A percentile compares a stretch with the other conserved stretches of the same genome.
phyloP scores from a whole-genome alignment of 2,329 filamentous ascomycete genomes.

The Penicillium olsonii region DNA sequence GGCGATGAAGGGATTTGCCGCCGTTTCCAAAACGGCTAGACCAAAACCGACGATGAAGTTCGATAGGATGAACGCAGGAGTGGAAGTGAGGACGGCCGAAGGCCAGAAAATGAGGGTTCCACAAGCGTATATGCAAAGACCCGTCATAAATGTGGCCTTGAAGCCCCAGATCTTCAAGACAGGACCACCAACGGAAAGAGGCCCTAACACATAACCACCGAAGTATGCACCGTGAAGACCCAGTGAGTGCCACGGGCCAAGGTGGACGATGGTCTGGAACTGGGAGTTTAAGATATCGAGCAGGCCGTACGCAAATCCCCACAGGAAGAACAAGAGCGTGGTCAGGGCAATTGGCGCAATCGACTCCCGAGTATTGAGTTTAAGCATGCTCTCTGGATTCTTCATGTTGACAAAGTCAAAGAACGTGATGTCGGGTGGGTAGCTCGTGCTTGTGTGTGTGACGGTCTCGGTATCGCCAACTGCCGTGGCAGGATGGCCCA shows the following conservation, averaged over 20 bases:
- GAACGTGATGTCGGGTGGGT: conserved; percentile 48
- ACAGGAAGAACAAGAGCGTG: conserved; percentile 80
- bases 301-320: conserved; percentile 88
- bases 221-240: conserved; percentile 64
- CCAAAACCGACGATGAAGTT: conserved; percentile 65
- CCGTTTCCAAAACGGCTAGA: conserved; percentile 61
- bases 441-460: conserved; percentile 38
- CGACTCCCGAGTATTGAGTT: conserved; percentile 59
- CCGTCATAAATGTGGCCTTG: conserved; percentile 62
- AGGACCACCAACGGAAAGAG: conserved; percentile 56
- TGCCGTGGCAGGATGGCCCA: conserved; percentile 51
- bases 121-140: conserved; percentile 63
- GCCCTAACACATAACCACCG: conserved; percentile 59
- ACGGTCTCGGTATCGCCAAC: conserved; percentile 37
- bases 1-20: conserved; percentile 63
- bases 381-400: conserved; percentile 59
- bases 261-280: conserved; percentile 54
- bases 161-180: conserved; percentile 63
- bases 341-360: conserved; percentile 64
- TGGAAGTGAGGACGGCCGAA: conserved; percentile 63
- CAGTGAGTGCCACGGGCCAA: conserved; percentile 36
- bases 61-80: conserved; percentile 61
- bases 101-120: conserved; percentile 66
- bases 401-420: conserved; percentile 65
- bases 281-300: conserved; percentile 75